phyloP scores from a whole-genome alignment of 768 basidiomycete species.

The Sistotremastrum suecicum region DNA sequence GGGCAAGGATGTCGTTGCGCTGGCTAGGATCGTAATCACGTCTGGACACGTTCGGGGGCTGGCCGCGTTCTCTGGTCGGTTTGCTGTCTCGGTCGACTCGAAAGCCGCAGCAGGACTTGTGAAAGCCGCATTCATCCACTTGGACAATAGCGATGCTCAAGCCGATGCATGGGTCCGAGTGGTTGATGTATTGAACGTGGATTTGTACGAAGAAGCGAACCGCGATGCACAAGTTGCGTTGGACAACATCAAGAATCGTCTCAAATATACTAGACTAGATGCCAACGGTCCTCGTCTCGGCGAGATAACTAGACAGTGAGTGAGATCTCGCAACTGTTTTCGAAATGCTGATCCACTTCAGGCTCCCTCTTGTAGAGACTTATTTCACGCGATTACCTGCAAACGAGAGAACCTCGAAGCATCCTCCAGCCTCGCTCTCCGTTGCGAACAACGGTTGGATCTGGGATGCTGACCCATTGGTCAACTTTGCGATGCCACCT shows the following conservation, averaged over 20 bases:
- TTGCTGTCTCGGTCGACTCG: constrained; percentile 49
- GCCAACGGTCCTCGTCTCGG: constrained; percentile 73
- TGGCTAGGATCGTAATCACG: constrained; percentile 48
- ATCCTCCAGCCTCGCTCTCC: constrained; percentile 44
- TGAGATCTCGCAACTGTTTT: constrained; percentile 7
- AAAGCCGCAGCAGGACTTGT: constrained; percentile 60
- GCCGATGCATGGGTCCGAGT: constrained; percentile 63
- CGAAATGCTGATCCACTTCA: constrained; percentile 16
- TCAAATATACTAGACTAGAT: constrained; percentile 74
- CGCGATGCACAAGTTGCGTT: constrained; percentile 66
- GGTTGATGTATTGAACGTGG: constrained; percentile 78
- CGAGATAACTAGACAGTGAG: constrained; percentile 60
- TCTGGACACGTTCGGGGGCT: constrained; percentile 45
- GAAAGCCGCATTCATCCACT: constrained; percentile 45
- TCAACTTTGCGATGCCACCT: constrained; percentile 83
- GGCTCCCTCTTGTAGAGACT: constrained; percentile 72
- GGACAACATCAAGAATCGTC: constrained; percentile 57
- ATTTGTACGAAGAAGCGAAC: constrained; percentile 78
- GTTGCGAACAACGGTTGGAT: constrained; percentile 99
- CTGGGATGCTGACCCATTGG: constrained; percentile 88
- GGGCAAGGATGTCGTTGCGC: constrained; percentile 45
- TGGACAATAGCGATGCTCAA: constrained; percentile 36
- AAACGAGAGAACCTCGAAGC: constrained; percentile 24
- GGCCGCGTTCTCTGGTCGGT: constrained; percentile 48
- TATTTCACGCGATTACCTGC: constrained; percentile 80